Evolutionary conservation across 768 basidiomycete species (phyloP).

Genomic region (Collybia sordida): DNA sequence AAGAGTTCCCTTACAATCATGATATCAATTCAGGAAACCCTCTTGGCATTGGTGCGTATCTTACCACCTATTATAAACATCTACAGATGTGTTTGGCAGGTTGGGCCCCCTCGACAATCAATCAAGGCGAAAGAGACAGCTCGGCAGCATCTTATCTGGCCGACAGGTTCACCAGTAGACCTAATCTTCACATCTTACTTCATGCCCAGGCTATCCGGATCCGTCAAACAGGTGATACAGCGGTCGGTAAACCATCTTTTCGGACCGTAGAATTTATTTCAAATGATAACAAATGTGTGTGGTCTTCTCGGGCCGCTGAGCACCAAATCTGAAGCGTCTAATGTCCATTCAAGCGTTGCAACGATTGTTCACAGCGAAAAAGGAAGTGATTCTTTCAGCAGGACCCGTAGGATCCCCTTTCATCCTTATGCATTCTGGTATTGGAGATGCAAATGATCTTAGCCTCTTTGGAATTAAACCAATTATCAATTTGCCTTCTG

Average conservation of each 20-base stretch:
- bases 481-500: conserved; percentile 23
- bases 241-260: neutral
- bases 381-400: conserved; percentile 28
- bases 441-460: conserved; percentile 13
- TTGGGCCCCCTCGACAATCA: conserved; percentile 22
- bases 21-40: conserved; percentile 29
- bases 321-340: neutral
- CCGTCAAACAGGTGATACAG: neutral
- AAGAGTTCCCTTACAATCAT: conserved; percentile 19
- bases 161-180: neutral
- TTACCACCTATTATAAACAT: neutral
- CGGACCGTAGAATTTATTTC: neutral
- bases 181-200: conserved; percentile 4
- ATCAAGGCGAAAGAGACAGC: conserved; percentile 4
- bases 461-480: conserved; percentile 17
- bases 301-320: neutral
- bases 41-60: conserved; percentile 27
- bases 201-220: neutral
- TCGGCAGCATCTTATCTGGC: conserved; percentile 11
- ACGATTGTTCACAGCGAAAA: conserved; percentile 15
- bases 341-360: conserved; percentile 2
- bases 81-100: conserved; percentile 7
- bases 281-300: neutral
- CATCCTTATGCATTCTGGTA: conserved; percentile 21
- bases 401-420: conserved; percentile 24